These are phyloP conservation scores for Oryza meyeriana DNA, from an alignment of 176 grass and related monocot genomes.

Conservation along the genomic window DNA sequence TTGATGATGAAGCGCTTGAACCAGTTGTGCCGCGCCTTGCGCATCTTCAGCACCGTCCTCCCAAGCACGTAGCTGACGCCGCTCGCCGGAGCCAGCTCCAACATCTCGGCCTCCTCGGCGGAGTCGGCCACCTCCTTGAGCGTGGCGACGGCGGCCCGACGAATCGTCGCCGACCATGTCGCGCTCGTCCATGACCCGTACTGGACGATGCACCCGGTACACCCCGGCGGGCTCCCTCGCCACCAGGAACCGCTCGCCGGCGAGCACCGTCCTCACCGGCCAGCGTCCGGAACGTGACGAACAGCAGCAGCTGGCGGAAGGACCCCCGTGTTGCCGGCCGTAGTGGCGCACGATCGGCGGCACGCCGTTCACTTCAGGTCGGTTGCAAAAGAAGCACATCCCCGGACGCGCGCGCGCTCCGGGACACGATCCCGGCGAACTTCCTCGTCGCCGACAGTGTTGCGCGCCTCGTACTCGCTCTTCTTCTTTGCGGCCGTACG, in stretches of 20 bases:
- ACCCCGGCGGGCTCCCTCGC: constrained; percentile 1
- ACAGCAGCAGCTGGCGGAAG: constrained; percentile 45
- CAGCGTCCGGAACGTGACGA: constrained; percentile 43
- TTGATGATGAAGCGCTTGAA: constrained; percentile 25
- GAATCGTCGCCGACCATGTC: constrained; percentile 40
- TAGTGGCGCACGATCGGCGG: constrained; percentile 56
- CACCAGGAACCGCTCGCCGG: constrained; percentile 38
- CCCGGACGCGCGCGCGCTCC: constrained; percentile 16
- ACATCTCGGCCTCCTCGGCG: constrained; percentile 11
- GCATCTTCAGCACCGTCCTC: constrained; percentile 42
- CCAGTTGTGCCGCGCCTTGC: neutral
- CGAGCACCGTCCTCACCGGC: constrained; percentile 36
- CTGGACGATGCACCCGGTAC: constrained; percentile 38
- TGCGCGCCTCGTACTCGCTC: constrained; percentile 38
- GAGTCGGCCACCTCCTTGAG: constrained; percentile 1
- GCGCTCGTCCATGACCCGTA: constrained; percentile 46
- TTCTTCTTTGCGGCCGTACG: constrained; percentile 54
- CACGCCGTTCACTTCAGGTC: constrained; percentile 48
- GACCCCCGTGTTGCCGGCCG: constrained; percentile 29
- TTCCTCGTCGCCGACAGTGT: constrained; percentile 21
- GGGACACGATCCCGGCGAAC: constrained; percentile 4
- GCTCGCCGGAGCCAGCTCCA: neutral
- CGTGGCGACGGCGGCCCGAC: constrained; percentile 13
- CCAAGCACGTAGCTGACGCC: constrained; percentile 34
- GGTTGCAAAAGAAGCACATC: constrained; percentile 51